These are phyloP conservation scores for Trichoderma koningiopsis DNA, from an alignment of 2,329 filamentous ascomycete genomes.

Conservation along the genomic window DNA sequence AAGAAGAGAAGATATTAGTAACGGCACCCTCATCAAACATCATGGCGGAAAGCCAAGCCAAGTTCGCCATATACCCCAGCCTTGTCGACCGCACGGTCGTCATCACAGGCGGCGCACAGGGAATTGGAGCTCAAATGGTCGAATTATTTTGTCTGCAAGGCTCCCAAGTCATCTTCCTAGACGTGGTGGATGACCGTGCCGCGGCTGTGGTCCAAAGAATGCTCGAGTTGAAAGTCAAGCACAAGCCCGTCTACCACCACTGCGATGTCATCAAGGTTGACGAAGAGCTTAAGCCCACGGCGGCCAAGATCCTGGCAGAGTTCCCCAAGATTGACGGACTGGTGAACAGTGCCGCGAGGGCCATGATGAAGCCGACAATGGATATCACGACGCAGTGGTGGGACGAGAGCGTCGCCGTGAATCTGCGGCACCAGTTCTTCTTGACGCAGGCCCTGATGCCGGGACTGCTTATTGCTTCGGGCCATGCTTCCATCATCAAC, in stretches of 20 bases:
- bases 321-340: slow-evolving; percentile 66
- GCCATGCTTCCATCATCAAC: slow-evolving; percentile 43
- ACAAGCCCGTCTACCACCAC: slow-evolving; percentile 42
- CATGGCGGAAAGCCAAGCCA: slow-evolving; percentile 20
- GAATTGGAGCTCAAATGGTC: slow-evolving; percentile 49
- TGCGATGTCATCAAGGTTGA: slow-evolving; percentile 48
- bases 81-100: slow-evolving; percentile 45
- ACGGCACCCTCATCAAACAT: too few species aligned
- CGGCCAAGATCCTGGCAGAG: slow-evolving; percentile 37
- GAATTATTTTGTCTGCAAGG: slow-evolving; percentile 49
- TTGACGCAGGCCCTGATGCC: slow-evolving; percentile 71
- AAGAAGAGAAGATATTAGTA: too few species aligned
- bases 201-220: slow-evolving; percentile 36
- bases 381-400: slow-evolving; percentile 46
- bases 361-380: slow-evolving; percentile 33
- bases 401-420: slow-evolving; percentile 47
- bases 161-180: slow-evolving; percentile 49
- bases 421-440: slow-evolving; percentile 57
- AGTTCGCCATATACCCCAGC: slow-evolving; percentile 45
- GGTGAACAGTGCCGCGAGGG: slow-evolving; percentile 76
- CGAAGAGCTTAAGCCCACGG: slow-evolving; percentile 37
- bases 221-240: slow-evolving; percentile 23
- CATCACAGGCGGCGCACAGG: slow-evolving; percentile 50
- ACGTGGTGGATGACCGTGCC: slow-evolving; percentile 31
- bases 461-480: slow-evolving; percentile 47